Percentiles rank a stretch among this genome's conserved stretches.
phyloP scores from a whole-genome alignment of 2,329 filamentous ascomycete species.

The Berkeleyomyces basicola region DNA sequence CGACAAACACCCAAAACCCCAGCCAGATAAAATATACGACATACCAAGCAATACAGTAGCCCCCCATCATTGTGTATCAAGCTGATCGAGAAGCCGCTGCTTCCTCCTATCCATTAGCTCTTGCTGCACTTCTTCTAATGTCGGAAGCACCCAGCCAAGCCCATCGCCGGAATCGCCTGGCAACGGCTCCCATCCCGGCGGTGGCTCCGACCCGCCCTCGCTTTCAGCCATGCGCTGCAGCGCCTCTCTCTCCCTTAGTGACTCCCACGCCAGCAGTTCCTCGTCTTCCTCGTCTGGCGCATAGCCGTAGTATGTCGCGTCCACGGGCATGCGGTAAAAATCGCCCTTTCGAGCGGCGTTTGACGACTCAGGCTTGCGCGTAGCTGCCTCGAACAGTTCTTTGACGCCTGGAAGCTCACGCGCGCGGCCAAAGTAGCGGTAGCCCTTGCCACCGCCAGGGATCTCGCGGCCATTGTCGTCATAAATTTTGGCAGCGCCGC shows the following conservation, averaged over 20 bases:
- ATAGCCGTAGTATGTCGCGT: slow-evolving; percentile 93
- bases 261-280: slow-evolving; percentile 63
- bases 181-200: slow-evolving; percentile 61
- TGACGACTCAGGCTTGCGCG: slow-evolving; percentile 35
- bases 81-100: slow-evolving; percentile 68
- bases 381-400: slow-evolving; percentile 77
- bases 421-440: slow-evolving; percentile 85
- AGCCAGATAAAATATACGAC: slow-evolving; percentile 1
- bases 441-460: slow-evolving; percentile 65
- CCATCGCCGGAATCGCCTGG: slow-evolving; percentile 81
- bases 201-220: slow-evolving; percentile 16
- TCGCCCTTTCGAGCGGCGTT: slow-evolving; percentile 52
- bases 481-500: slow-evolving; percentile 51
- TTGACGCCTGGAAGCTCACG: slow-evolving; percentile 86
- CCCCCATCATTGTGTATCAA: slow-evolving; percentile 23
- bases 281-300: slow-evolving; percentile 85
- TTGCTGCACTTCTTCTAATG: slow-evolving; percentile 80
- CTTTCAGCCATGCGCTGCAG: slow-evolving; percentile 46
- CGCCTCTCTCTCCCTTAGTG: slow-evolving; percentile 66
- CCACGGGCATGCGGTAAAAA: slow-evolving; percentile 47
- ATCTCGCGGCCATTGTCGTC: slow-evolving; percentile 60
- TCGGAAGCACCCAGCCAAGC: slow-evolving; percentile 65
- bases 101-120: slow-evolving; percentile 78
- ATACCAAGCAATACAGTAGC: not conserved
- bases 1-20: slow-evolving; percentile 7